These are phyloP conservation scores for Rhodotorula graminis DNA, from an alignment of 768 basidiomycete genomes.

Conservation along the genomic window DNA sequence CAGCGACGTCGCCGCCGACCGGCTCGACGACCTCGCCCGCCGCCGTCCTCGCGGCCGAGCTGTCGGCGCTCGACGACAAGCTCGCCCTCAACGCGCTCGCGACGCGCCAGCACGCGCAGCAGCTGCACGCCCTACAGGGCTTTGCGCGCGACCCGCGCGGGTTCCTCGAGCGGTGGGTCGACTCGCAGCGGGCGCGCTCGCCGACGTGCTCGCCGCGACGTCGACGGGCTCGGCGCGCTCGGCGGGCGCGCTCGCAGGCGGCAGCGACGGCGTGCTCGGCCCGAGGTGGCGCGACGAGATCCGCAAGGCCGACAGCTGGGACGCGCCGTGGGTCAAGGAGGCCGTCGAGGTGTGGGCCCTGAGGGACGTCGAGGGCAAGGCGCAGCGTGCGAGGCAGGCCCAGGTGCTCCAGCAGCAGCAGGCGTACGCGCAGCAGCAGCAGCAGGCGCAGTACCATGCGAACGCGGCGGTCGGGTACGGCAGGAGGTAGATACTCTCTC, in stretches of 20 bases:
- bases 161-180: conserved; percentile 9
- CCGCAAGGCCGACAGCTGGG: background rate
- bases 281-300: background rate
- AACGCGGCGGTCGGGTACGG: background rate
- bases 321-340: conserved; percentile 22
- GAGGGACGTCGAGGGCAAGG: background rate
- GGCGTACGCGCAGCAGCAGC: background rate
- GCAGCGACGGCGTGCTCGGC: background rate
- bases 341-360: conserved; percentile 1
- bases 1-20: too few relatives aligned
- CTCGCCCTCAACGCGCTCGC: conserved; percentile 5
- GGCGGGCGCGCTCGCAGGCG: conserved; percentile 4
- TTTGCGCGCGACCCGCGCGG: conserved; percentile 21
- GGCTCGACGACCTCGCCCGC: background rate
- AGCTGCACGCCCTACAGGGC: conserved; percentile 5
- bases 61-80: conserved; percentile 18
- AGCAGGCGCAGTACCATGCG: background rate
- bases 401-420: background rate
- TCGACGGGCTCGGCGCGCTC: background rate
- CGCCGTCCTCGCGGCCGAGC: background rate
- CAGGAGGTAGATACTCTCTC: background rate
- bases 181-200: background rate
- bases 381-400: background rate
- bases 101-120: background rate
- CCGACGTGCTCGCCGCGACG: background rate